Base-by-base conservation (phyloP, 306 rosid species). In the Hippophae rhamnoides region DNA sequence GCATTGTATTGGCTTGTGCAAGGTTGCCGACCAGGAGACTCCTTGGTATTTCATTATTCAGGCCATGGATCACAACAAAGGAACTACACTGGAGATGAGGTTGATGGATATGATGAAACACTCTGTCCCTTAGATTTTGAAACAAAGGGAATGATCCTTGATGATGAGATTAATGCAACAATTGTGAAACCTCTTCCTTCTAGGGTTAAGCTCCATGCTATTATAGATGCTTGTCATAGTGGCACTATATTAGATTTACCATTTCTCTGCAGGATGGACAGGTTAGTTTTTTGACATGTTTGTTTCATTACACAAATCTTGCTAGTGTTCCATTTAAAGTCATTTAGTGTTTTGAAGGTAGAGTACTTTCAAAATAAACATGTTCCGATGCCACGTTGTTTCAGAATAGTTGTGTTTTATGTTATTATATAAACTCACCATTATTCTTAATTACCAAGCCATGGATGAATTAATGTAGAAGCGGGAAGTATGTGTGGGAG, bases 241-340 rank as follows among this genome's bases (percentile, higher is more conserved):
- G 85, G 85, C 5, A 80, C 85, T 1, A 73, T 80, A 40, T 50
- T 80, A 9, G 82, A 80, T 67, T 63, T 80, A 50, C 77, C 79
- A 3, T 76, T 31, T 63, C 77, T 76, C 7, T 80, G 85, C 14
- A 56, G 74, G 47, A 80, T 80, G 81, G 49, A 66, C 41, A 69
- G 75, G 79, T 75, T 8, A 7, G 56, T 51, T 23, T 9, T 31
- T 31, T 4, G 38, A 31, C 38, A 31, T 31, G 38, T 31, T 31
- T 31, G 38, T 31, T 31, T 31, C 5, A 4, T 31, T 31, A 31
- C 38, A 1, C 38, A 31, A 31, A 31, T 31, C 38, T 31, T 31
- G 3, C 38, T 31, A 31, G 38, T 31, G 23, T 18, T 18, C 23
- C 23, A 18, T 18, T 18, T 18, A 18, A 18, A 18, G 23, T 18